Evolutionary conservation across 169 alveolate species (phyloP).

Genomic region (Plasmodium falciparum): DNA sequence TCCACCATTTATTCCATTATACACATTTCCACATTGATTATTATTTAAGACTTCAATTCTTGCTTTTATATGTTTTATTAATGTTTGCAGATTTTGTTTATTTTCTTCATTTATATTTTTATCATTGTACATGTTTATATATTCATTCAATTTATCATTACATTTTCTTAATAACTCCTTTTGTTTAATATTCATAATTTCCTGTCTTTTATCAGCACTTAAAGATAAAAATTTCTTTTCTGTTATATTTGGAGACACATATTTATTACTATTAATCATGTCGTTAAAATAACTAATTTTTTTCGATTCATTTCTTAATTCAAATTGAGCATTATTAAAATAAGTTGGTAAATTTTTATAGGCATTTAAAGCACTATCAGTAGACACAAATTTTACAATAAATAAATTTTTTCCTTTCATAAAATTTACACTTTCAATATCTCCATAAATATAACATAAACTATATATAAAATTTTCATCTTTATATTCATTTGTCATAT

Average conservation of each 20-base stretch:
- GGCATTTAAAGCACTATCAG: constrained; percentile 56
- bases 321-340: constrained; percentile 45
- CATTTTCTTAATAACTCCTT: constrained; percentile 69
- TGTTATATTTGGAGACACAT: constrained; percentile 43
- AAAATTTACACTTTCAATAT: constrained; percentile 59
- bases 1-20: too few relatives aligned
- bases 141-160: constrained; percentile 59
- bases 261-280: constrained; percentile 62
- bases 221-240: constrained; percentile 68
- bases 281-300: constrained; percentile 71
- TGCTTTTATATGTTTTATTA: constrained; percentile 45
- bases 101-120: constrained; percentile 39
- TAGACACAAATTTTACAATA: constrained; percentile 42
- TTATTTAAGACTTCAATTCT: constrained; percentile 51
- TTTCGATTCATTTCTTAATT: constrained; percentile 60
- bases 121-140: constrained; percentile 59
- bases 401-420: constrained; percentile 67
- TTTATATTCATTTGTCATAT: constrained; percentile 27
- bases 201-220: constrained; percentile 49
- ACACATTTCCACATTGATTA: constrained; percentile 26
- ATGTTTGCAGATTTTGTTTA: constrained; percentile 26
- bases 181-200: constrained; percentile 63
- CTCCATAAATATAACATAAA: constrained; percentile 61
- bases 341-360: constrained; percentile 55
- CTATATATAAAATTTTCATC: constrained; percentile 75